A percentile compares a stretch with the other conserved stretches of the same genome.
Conservation (phyloP, 2,329 filamentous ascomycete genomes). For the Ophiostoma pallidulum region DNA sequence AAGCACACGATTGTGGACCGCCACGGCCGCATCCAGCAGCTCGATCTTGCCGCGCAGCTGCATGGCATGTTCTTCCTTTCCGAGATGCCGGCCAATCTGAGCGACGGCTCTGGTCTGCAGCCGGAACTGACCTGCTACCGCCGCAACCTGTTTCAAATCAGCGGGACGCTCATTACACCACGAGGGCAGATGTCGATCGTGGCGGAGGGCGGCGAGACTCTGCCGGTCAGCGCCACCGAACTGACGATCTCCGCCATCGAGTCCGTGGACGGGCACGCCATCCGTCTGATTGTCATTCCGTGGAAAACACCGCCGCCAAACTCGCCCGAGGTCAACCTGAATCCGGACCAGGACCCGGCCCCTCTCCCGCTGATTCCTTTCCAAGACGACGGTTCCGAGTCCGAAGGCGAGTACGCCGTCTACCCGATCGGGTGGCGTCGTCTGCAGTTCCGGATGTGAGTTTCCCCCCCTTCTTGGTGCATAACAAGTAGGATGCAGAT, state of each 20-base stretch:
- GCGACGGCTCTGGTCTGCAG: constrained; percentile 50
- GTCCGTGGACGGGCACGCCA: constrained; percentile 83
- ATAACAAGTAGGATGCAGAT: too few relatives aligned
- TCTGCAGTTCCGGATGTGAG: constrained; percentile 76
- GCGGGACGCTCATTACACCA: constrained; percentile 75
- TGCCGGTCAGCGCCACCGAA: constrained; percentile 74
- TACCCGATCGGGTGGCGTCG: constrained; percentile 93
- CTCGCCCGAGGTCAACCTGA: constrained; percentile 55
- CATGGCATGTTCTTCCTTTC: constrained; percentile 87
- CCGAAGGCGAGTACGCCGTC: constrained; percentile 73
- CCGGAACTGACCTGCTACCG: constrained; percentile 92
- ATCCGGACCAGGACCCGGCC: constrained; percentile 73
- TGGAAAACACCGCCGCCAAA: constrained; percentile 92
- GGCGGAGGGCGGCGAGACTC: constrained; percentile 73
- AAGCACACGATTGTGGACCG: constrained; percentile 52
- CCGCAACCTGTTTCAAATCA: constrained; percentile 92
- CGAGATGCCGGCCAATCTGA: constrained; percentile 59
- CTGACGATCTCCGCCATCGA: constrained; percentile 87
- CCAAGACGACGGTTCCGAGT: constrained; percentile 46
- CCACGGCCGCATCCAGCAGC: constrained; percentile 49
- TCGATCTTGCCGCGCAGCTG: constrained; percentile 62
- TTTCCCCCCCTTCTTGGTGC: too few relatives aligned
- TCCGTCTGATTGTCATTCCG: constrained; percentile 91
- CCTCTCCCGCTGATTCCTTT: constrained; percentile 65
- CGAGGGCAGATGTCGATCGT: constrained; percentile 69